Percentiles rank a stretch among this genome's conserved stretches.
Conservation (phyloP, 805 yeast genomes). For the Schwanniomyces vanrijiae region DNA sequence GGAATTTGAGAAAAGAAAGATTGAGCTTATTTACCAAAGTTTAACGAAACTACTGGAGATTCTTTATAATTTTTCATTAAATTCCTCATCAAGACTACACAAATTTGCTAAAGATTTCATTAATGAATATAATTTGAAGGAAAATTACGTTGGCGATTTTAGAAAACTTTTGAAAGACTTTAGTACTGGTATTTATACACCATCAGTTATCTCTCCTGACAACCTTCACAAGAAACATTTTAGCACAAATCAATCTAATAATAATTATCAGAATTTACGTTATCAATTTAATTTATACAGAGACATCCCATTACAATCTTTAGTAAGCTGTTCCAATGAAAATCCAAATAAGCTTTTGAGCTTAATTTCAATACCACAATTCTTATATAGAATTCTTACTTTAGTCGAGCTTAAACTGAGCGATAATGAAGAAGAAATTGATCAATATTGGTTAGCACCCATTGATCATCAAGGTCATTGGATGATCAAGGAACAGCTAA, state of each 20-base stretch:
- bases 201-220: conserved; percentile 32
- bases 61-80: conserved; percentile 24
- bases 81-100: conserved; percentile 23
- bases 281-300: conserved; percentile 38
- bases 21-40: conserved; percentile 31
- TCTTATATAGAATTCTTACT: conserved; percentile 22
- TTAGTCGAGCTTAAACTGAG: conserved; percentile 14
- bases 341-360: conserved; percentile 16
- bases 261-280: conserved; percentile 37
- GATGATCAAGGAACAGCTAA: conserved; percentile 30
- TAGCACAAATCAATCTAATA: conserved; percentile 26
- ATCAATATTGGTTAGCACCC: conserved; percentile 28
- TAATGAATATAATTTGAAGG: conserved; percentile 15
- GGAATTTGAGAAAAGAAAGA: conserved; percentile 34
- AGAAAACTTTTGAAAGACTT: conserved; percentile 20
- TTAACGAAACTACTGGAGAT: conserved; percentile 35
- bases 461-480: conserved; percentile 33
- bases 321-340: conserved; percentile 12
- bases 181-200: conserved; percentile 41
- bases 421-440: conserved; percentile 1
- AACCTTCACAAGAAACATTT: conserved; percentile 18
- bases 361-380: conserved; percentile 31
- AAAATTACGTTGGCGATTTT: conserved; percentile 24
- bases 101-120: conserved; percentile 21
- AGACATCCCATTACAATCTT: conserved; percentile 40